Conservation (phyloP, 2,329 filamentous ascomycete species). For the Fusarium clavum region DNA sequence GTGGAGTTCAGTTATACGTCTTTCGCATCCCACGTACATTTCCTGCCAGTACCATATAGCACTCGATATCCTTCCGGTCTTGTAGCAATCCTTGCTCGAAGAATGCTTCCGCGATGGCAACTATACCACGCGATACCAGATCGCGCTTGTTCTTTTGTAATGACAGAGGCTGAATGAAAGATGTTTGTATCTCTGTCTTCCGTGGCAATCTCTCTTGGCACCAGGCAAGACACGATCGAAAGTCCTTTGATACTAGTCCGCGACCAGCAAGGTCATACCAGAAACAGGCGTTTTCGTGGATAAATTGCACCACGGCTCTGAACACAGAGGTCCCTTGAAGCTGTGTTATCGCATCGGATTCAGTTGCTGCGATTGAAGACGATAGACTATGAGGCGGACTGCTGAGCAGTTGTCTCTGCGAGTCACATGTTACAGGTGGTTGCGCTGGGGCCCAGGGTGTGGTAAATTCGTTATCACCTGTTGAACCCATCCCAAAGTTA, state of each 20-base stretch:
- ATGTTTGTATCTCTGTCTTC: not conserved
- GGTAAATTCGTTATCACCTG: not conserved
- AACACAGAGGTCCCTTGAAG: slow-evolving; percentile 4
- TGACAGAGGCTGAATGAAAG: not conserved
- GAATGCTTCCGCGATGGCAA: slow-evolving; percentile 12
- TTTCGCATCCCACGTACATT: not conserved
- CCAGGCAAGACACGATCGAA: not conserved
- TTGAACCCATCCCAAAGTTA: not conserved
- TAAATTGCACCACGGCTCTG: not conserved
- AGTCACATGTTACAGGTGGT: not conserved
- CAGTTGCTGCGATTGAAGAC: fast-evolving
- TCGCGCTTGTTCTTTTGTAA: not conserved
- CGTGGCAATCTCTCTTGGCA: not conserved
- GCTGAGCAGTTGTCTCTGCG: not conserved
- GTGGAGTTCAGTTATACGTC: not conserved
- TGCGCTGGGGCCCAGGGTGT: too few species aligned
- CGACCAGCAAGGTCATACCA: not conserved
- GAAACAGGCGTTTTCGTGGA: not conserved
- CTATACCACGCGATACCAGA: slow-evolving; percentile 1
- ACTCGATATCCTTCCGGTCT: slow-evolving; percentile 4
- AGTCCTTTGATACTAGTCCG: not conserved
- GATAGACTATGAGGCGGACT: fast-evolving
- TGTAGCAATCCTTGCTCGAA: slow-evolving; percentile 29
- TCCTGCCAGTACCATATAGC: slow-evolving; percentile 18
- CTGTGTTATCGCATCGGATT: fast-evolving